Evolutionary conservation across 1,139 yeast genomes (phyloP).

Genomic region (Yamadazyma trypodendri): DNA sequence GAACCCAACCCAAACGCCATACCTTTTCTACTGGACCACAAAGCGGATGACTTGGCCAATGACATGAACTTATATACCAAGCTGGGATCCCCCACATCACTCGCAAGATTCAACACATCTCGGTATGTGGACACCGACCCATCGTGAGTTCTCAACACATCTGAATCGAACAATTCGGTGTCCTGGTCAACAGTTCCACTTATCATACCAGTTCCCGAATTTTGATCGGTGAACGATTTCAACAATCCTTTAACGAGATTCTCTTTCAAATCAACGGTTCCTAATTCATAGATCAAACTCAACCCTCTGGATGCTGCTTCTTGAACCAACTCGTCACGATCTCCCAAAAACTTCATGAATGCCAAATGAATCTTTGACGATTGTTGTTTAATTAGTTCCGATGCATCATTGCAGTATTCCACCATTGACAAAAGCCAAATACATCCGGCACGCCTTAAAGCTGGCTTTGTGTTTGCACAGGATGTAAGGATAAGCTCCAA

Average conservation of each 20-base stretch:
- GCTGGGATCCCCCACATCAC: slow-evolving; percentile 94
- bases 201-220: slow-evolving; percentile 46
- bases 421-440: slow-evolving; percentile 82
- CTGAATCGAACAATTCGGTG: slow-evolving; percentile 83
- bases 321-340: slow-evolving; percentile 79
- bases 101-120: slow-evolving; percentile 79
- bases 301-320: slow-evolving; percentile 92
- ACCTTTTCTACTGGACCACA: slow-evolving; percentile 93
- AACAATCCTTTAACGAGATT: slow-evolving; percentile 73
- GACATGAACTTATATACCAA: slow-evolving; percentile 94
- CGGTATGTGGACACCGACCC: slow-evolving; percentile 88
- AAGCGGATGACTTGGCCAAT: slow-evolving; percentile 78
- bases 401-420: slow-evolving; percentile 61
- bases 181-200: slow-evolving; percentile 77
- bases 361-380: slow-evolving; percentile 64
- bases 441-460: slow-evolving; percentile 72
- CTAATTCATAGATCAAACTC: slow-evolving; percentile 76
- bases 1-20: slow-evolving; percentile 92
- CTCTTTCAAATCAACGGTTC: slow-evolving; percentile 67
- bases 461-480: slow-evolving; percentile 68
- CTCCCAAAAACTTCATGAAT: slow-evolving; percentile 74
- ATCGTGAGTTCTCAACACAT: slow-evolving; percentile 73
- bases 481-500: slow-evolving; percentile 50
- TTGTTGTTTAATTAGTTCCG: slow-evolving; percentile 38
- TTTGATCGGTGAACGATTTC: slow-evolving; percentile 73